Conservation (phyloP, 2,329 filamentous ascomycete species). For the Coniosporium tulheliwenetii region DNA sequence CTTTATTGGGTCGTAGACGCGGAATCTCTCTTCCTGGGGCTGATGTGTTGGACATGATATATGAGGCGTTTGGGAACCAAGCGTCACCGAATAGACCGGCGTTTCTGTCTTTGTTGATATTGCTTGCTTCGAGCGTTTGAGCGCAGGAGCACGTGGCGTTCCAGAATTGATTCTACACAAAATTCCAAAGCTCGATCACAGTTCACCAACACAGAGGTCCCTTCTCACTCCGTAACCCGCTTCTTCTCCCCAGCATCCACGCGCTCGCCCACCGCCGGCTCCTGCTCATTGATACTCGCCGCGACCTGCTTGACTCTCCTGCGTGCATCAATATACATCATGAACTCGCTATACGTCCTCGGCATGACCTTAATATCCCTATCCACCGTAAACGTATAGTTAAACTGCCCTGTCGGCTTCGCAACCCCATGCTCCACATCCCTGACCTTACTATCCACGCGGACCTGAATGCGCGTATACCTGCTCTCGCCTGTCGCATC, state of each 20-base stretch:
- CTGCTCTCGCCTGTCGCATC: constrained; percentile 19
- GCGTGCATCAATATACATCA: constrained; percentile 48
- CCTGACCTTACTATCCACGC: constrained; percentile 56
- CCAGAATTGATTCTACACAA: too few species aligned
- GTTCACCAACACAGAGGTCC: background rate
- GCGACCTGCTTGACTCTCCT: constrained; percentile 38
- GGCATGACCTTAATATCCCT: constrained; percentile 52
- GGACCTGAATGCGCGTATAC: constrained; percentile 51
- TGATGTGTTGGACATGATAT: too few species aligned
- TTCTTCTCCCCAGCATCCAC: constrained; percentile 12
- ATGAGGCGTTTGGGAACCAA: too few species aligned
- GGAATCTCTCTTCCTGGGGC: too few species aligned
- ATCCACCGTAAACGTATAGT: constrained; percentile 56
- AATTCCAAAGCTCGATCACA: too few species aligned
- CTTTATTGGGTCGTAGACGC: too few species aligned
- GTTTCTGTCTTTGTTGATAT: too few species aligned
- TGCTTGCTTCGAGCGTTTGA: too few species aligned
- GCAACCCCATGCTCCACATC: constrained; percentile 55
- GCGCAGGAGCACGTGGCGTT: too few species aligned
- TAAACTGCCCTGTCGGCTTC: constrained; percentile 58
- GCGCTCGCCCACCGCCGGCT: background rate
- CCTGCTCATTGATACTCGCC: constrained; percentile 14
- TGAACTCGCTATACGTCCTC: constrained; percentile 45
- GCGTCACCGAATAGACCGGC: too few species aligned
- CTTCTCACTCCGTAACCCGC: constrained; percentile 13